These are phyloP conservation scores for Gryganskiella cystojenkinii DNA, from an alignment of 192 early-diverging fungal genomes.

Conservation along the genomic window DNA sequence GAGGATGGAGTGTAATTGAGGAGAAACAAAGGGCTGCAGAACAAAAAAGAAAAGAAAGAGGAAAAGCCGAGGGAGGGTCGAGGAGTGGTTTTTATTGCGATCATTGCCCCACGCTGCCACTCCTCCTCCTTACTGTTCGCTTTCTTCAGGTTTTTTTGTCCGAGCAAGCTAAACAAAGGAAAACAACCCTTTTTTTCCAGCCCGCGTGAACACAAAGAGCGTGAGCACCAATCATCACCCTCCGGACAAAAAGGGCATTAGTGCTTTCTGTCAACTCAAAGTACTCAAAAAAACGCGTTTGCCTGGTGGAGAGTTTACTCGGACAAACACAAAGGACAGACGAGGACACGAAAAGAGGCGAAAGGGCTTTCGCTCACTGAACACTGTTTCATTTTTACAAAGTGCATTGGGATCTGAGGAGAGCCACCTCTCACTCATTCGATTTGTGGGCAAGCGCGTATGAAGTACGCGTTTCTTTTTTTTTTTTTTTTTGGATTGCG, in stretches of 20 bases:
- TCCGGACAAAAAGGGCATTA: background rate
- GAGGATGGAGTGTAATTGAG: background rate
- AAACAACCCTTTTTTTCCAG: background rate
- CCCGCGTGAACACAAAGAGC: conserved; percentile 5
- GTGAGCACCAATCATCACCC: background rate
- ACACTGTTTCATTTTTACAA: background rate
- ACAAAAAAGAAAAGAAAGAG: background rate
- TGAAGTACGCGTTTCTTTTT: too few relatives aligned
- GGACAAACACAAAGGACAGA: too few relatives aligned
- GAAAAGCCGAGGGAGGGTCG: background rate
- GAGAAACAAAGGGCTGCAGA: background rate
- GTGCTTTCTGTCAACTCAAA: background rate
- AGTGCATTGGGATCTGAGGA: background rate
- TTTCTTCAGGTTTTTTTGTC: too few relatives aligned
- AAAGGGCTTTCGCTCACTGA: conserved; percentile 3
- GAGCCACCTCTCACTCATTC: background rate
- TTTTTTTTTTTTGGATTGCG: too few relatives aligned
- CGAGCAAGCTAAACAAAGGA: too few relatives aligned
- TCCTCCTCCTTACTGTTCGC: too few relatives aligned
- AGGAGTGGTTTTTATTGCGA: too few relatives aligned
- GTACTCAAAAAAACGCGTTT: too few relatives aligned
- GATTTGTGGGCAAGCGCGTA: too few relatives aligned
- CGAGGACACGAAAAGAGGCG: background rate
- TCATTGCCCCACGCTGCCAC: too few relatives aligned
- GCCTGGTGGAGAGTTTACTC: too few relatives aligned